phyloP scores from a whole-genome alignment of 1,139 yeast species.

The Yamadazyma trypodendri region DNA sequence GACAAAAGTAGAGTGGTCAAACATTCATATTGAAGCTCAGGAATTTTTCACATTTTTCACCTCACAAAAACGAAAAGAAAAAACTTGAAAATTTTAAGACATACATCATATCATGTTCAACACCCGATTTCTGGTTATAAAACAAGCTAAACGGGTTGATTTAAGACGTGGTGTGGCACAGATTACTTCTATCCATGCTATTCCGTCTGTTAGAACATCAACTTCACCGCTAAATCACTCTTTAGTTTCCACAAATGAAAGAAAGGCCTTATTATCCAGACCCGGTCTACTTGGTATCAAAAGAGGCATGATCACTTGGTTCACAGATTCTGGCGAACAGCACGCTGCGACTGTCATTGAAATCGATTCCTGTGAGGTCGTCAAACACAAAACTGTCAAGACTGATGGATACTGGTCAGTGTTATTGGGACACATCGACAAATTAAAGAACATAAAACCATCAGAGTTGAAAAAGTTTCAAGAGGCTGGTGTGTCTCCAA shows the following conservation, averaged over 20 bases:
- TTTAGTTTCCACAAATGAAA: slow-evolving; percentile 53
- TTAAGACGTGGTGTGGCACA: slow-evolving; percentile 42
- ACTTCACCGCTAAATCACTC: slow-evolving; percentile 53
- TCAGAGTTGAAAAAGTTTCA: slow-evolving; percentile 77
- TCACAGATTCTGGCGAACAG: slow-evolving; percentile 63
- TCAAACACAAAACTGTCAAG: slow-evolving; percentile 64
- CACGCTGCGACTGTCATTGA: slow-evolving; percentile 83
- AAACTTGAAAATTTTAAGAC: background rate
- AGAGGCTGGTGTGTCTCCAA: slow-evolving; percentile 82
- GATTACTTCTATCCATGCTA: slow-evolving; percentile 52
- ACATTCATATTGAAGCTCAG: background rate
- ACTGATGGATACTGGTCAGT: slow-evolving; percentile 83
- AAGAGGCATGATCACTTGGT: slow-evolving; percentile 89
- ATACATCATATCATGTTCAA: slow-evolving; percentile 6
- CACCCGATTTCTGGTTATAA: slow-evolving; percentile 3
- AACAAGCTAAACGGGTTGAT: slow-evolving; percentile 1
- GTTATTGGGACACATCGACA: slow-evolving; percentile 82
- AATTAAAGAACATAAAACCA: slow-evolving; percentile 61
- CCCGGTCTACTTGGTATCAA: slow-evolving; percentile 84
- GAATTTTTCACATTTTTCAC: slow-evolving; percentile 3
- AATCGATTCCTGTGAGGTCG: slow-evolving; percentile 84
- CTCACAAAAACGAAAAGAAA: slow-evolving; percentile 1
- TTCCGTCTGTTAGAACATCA: slow-evolving; percentile 45
- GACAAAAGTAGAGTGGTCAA: no score
- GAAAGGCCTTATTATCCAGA: slow-evolving; percentile 70